phyloP scores from a whole-genome alignment of 495 filamentous ascomycete species.

The Cercophora scortea region DNA sequence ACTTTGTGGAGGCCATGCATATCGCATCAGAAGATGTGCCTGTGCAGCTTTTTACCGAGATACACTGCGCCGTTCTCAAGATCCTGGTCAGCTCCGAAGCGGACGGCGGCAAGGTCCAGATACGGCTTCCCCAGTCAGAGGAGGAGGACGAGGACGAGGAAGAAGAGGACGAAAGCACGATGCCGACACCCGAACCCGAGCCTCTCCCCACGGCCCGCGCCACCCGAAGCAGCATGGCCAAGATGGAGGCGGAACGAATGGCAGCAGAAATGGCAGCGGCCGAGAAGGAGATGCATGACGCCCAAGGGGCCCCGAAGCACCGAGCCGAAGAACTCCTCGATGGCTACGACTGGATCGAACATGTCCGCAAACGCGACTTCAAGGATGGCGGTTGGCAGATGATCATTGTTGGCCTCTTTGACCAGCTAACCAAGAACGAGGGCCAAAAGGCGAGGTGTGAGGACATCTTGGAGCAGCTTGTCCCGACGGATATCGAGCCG shows the following conservation, averaged over 20 bases:
- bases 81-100: conserved; percentile 68
- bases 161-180: conserved; percentile 51
- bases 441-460: conserved; percentile 65
- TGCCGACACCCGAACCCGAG: conserved; percentile 59
- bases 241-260: conserved; percentile 61
- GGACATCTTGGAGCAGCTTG: conserved; percentile 67
- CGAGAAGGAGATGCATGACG: conserved; percentile 31
- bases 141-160: conserved; percentile 59
- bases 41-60: conserved; percentile 82
- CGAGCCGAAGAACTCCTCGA: conserved; percentile 73
- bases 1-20: conserved; percentile 82
- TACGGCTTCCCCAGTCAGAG: conserved; percentile 70
- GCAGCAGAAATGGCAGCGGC: conserved; percentile 45
- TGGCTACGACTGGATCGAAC: conserved; percentile 75
- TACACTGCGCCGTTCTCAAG: conserved; percentile 87
- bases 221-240: conserved; percentile 77
- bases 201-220: conserved; percentile 59
- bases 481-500: conserved; percentile 66
- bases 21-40: conserved; percentile 68
- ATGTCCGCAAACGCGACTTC: conserved; percentile 76
- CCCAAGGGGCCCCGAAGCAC: conserved; percentile 44
- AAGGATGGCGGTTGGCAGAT: conserved; percentile 84
- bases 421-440: conserved; percentile 74
- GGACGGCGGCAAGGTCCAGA: conserved; percentile 69
- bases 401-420: conserved; percentile 78